A percentile compares a stretch with the other conserved stretches of the same genome.
phyloP scores from a whole-genome alignment of 2,329 filamentous ascomycete genomes.

The Didymella glomerata region DNA sequence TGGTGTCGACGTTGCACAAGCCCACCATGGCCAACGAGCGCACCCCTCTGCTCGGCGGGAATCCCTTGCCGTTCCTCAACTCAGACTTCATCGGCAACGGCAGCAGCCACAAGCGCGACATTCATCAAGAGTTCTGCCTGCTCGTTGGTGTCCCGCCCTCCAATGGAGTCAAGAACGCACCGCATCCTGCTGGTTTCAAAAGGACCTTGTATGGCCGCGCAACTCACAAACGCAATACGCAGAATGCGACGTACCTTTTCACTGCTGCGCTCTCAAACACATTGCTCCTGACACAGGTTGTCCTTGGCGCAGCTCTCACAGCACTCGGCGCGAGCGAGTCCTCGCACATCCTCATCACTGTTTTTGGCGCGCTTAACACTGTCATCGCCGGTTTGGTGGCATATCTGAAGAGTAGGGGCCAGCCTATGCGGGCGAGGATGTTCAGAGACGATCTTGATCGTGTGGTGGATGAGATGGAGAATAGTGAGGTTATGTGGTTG shows the following conservation, averaged over 20 bases:
- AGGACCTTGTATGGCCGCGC: slow-evolving; percentile 51
- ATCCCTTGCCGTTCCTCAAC: slow-evolving; percentile 16
- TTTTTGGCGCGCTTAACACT: slow-evolving; percentile 54
- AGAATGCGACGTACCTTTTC: slow-evolving; percentile 48
- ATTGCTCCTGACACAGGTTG: slow-evolving; percentile 51
- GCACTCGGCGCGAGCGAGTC: slow-evolving; percentile 49
- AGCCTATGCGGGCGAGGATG: slow-evolving; percentile 53
- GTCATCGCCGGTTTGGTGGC: slow-evolving; percentile 54
- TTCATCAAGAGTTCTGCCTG: slow-evolving; percentile 51
- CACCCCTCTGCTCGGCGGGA: slow-evolving; percentile 18
- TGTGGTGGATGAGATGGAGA: slow-evolving; percentile 54
- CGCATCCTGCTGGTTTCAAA: slow-evolving; percentile 30
- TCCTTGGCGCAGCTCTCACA: slow-evolving; percentile 53
- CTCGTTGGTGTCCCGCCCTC: slow-evolving; percentile 49
- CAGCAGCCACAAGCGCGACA: slow-evolving; percentile 17
- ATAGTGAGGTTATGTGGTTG: slow-evolving; percentile 54
- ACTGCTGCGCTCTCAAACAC: slow-evolving; percentile 51
- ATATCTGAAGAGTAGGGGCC: slow-evolving; percentile 52
- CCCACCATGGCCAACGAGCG: slow-evolving; percentile 17
- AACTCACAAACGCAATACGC: slow-evolving; percentile 38
- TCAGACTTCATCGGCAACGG: slow-evolving; percentile 22
- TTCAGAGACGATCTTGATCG: slow-evolving; percentile 53
- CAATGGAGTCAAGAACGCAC: slow-evolving; percentile 34
- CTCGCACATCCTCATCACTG: slow-evolving; percentile 50
- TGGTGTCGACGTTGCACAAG: not conserved